Evolutionary conservation across 495 filamentous ascomycete genomes (phyloP).

Genomic region (Talaromyces proteolyticus): DNA sequence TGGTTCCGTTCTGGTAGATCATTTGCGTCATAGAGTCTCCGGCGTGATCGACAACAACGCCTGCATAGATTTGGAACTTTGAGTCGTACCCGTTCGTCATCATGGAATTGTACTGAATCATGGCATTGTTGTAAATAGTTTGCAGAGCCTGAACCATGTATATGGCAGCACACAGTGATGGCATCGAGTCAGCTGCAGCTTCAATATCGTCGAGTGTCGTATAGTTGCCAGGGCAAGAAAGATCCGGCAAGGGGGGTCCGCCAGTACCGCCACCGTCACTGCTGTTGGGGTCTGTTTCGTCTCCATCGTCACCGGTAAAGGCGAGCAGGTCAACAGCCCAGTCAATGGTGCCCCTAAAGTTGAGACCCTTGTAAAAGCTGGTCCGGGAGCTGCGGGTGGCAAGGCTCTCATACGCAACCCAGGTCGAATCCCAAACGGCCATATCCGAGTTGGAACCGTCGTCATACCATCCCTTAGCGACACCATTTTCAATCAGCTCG

Average conservation of each 20-base stretch:
- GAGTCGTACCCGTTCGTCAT: background rate
- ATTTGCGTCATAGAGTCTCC: background rate
- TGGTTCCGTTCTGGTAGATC: background rate
- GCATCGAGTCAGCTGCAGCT: background rate
- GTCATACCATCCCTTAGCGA: background rate
- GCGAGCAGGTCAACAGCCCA: slow-evolving; percentile 17
- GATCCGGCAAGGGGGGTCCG: background rate
- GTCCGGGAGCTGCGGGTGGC: slow-evolving; percentile 46
- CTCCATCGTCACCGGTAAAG: background rate
- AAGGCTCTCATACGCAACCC: slow-evolving; percentile 62
- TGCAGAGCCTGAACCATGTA: background rate
- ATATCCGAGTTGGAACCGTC: background rate
- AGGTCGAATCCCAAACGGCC: background rate
- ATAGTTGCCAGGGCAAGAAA: background rate
- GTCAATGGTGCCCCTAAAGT: slow-evolving; percentile 20
- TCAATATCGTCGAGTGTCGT: background rate
- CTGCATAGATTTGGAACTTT: background rate
- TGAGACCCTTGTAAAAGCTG: slow-evolving; percentile 27
- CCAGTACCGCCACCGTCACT: background rate
- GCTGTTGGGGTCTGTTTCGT: background rate
- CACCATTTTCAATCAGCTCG: background rate
- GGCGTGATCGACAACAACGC: background rate
- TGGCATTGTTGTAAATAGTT: background rate
- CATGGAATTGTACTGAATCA: background rate
- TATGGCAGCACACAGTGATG: background rate